Evolutionary conservation across 2,329 filamentous ascomycete genomes (phyloP), one percentile per base, ranked within the genome.

Genomic region (Aureobasidium sp.): DNA sequence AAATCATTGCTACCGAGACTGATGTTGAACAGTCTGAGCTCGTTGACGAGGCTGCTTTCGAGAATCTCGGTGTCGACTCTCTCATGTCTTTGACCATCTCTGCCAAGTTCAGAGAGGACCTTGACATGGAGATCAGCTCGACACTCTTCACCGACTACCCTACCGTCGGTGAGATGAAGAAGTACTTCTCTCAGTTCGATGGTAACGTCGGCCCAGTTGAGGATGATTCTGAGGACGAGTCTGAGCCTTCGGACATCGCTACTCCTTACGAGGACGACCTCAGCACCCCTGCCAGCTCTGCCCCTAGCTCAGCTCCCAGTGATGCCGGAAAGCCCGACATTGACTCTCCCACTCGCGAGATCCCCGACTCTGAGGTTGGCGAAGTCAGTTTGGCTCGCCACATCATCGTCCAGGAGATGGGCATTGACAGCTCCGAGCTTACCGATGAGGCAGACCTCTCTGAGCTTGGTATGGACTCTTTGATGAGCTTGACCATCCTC

Each of bases 1-100:
- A 82, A 60, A 88, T 86, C 62, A 85, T 90, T 65, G 84, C 86
- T n/a, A 78, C 81, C 41, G 87, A 90, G 71, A 83, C 82, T 52
- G 83, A 84, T 64, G 78, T 86, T 22, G 80, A 83, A 57, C 78
- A 81, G 68, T 76, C 77, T 22, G 83, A 86, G 68, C 78, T 86
- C 58, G 80, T 83, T 14, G 82, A 85, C 59, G 81, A 83, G 59
- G 78, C 83, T 58, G 80, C 82, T 55, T 86, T 85, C 66, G 82
- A 84, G 66, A 84, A 85, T 67, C 79, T 85, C 27, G 83, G 83
- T 63, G 82, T 86, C 36, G 83, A 86, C 71, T 86, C 83, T 8
- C 76, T 86, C 20, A 79, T 86, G 65, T 84, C 83, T 1, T 69
- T 86, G 62, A 85, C 82, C 31, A 83, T 85, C 65, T 84, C 82